Base-by-base conservation (phyloP, 2,329 filamentous ascomycete genomes). In the Cryoendolithus antarcticus region DNA sequence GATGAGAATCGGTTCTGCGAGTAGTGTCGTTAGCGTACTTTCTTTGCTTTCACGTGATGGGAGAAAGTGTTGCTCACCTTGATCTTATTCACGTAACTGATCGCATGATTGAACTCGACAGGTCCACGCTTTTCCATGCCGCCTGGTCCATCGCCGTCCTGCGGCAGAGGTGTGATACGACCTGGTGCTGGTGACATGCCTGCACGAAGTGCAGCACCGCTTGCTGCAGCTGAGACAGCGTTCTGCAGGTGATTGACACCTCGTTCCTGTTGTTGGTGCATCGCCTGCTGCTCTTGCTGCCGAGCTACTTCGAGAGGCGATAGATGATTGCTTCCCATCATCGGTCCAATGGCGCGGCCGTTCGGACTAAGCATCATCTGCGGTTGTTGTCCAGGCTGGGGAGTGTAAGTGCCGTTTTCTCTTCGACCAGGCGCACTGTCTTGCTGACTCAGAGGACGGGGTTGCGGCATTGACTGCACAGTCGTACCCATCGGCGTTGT, bases 21-120 rank as follows among this genome's bases (percentile, higher is more conserved):
- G 24, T 27, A 27, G 7, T 6, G 3, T 27, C 7, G 7, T 27
- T 27, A 27, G 7, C 24, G 24, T 27, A 8, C 5, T 27, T 27
- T 27, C 24, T 27, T 27, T 27, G 4, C 24, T 27, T 27, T 27
- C 24, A 27, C 24, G 24, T 27, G 24, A 27, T 27, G 7, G 24
- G 24, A 27, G 15, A n/a, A 21, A 2, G 13, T 30, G 24, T 15
- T 40, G 52, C 73, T 60, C 65, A 91, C 88, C 80, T 98, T 98
- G 55, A 98, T 98, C 66, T 98, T 98, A 59, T 98, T 98, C 39
- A 98, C 91, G 55, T 98, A 98, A 60, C 88, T 96, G 47, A 98
- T 98, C 1, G 91, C 91, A 63, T 98, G 91, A 58, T 98, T 98
- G 62, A 98, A 98, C 57, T 98, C 91, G 11, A 98, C 91, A 1